Conservation (phyloP, 2,329 filamentous ascomycete species). For the Elsinoe perseae region DNA sequence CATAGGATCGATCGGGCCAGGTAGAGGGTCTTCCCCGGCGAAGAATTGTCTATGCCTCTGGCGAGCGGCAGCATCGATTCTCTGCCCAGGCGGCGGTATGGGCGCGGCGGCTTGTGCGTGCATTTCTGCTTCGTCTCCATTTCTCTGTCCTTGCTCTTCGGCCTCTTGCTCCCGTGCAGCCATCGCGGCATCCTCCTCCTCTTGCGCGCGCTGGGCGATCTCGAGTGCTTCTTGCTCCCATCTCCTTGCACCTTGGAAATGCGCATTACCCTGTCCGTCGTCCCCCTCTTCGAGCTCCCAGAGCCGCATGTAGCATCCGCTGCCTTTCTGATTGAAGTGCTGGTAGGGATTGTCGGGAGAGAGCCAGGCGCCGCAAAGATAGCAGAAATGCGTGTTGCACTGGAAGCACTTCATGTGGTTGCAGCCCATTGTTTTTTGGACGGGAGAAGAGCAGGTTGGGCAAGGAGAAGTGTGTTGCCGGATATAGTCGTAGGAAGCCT, state of each 20-base stretch:
- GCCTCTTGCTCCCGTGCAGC: constrained; percentile 27
- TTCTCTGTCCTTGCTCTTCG: constrained; percentile 20
- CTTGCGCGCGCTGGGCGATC: constrained; percentile 28
- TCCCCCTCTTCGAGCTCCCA: constrained; percentile 88
- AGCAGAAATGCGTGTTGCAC: constrained; percentile 90
- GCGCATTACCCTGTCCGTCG: constrained; percentile 36
- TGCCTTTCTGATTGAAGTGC: constrained; percentile 72
- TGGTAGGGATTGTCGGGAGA: constrained; percentile 71
- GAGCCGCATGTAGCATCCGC: constrained; percentile 68
- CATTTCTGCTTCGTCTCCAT: no score
- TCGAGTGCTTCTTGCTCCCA: constrained; percentile 37
- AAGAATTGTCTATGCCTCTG: constrained; percentile 9
- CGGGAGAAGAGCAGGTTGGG: constrained; percentile 75
- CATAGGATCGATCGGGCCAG: constrained; percentile 14
- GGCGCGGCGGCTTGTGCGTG: constrained; percentile 18
- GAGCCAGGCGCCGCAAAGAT: constrained; percentile 84
- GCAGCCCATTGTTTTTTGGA: constrained; percentile 87
- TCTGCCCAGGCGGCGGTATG: not conserved
- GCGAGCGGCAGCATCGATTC: not conserved
- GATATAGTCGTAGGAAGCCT: constrained; percentile 79
- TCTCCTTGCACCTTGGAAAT: constrained; percentile 37
- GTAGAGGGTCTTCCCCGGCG: not conserved
- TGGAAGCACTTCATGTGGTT: constrained; percentile 95
- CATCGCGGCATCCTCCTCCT: constrained; percentile 23
- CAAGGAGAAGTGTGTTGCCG: constrained; percentile 75